Base-by-base conservation (phyloP, 2,329 filamentous ascomycete species). In the Botrytis medusae region DNA sequence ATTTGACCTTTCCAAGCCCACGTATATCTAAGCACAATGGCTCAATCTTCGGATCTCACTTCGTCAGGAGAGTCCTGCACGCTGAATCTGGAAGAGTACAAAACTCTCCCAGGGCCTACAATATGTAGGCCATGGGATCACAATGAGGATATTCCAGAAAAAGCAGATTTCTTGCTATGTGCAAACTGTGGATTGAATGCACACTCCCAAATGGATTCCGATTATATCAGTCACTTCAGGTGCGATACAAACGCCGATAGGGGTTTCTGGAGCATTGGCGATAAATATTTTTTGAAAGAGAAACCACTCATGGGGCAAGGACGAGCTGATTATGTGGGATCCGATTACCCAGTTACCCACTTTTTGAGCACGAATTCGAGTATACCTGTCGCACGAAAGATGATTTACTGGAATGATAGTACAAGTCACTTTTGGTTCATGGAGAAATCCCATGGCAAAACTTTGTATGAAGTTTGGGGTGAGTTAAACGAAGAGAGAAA, bases 131-230 rank as follows among this genome's bases (percentile, higher is more conserved):
- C 60, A 62, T 1, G 14, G 4, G 32, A 20, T 37, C 2, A 6
- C 34, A 8, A 9, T 9, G 34, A 6, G 5, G 9, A 8, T 6
- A 9, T 37, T 37, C 34, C 34, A 37, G 6, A 12, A 40, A 25
- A 7, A 10, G 34, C 2, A 25, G 34, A 62, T 16, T 62, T 62
- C 18, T 37, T 37, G 37, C 32, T 62, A 25, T 62, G 60, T 32
- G 29, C 37, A 8, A 62, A 62, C 12, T 62, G 60, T 18, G 60
- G 37, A 62, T 62, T 32, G 60, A 62, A 25, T 37, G 60, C 60
- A 29, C 2, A n/a, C 4, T 2, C 7, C 4, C 1, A 62, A 4
- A 6, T 2, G 12, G 10, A 10, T 40, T 7, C 5, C 10, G 5
- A 2, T 34, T 62, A 62, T 5, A 9, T 40, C 14, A 62, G 60